Evolutionary conservation across 495 filamentous ascomycete species (phyloP), one percentile per base, ranked within the genome.

Genomic region (Daldinia caldariorum): DNA sequence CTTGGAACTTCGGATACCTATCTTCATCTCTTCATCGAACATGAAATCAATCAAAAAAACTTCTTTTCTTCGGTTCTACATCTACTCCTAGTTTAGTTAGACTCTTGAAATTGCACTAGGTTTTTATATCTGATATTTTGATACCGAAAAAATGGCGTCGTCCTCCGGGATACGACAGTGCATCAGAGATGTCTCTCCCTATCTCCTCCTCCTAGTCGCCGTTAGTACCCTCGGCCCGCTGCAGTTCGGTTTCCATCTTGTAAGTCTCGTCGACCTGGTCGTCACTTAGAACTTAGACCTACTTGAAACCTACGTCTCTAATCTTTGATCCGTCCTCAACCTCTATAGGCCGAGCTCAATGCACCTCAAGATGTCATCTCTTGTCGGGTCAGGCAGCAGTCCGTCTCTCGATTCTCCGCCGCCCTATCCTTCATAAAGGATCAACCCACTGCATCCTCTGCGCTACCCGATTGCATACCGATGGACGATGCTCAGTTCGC

Each of bases 171-270:
- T 80, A 34, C 70, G 74, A 51, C 73, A 76, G 59, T 77, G 67
- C 56, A 71, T 73, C 56, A 70, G 72, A 32, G 82, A 84, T 61
- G 78, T 85, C 45, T 91, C 90, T 14, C 79, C 84, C 38, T 93
- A 91, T 73, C 82, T 94, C 58, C 69, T 89, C 71, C 83, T 89
- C 69, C 78, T 92, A 45, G 82, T 93, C 35, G 79, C 84, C 50
- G 83, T 91, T 72, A 83, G 84, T 54, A 91, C 90, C 4, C 74
- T 96, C 14, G 94, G 93, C 5, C 92, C 95, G 2, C 86, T 97
- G 8, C 93, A 97, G 73, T 98, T 97, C 72, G 95, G 96, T 20
- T 97, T 90, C 76, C 96, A 98, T 79, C 78, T 99, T 79, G 94
- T 97, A 86, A 74, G 79, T 55, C 58, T 26, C 43, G 20, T 3